Evolutionary conservation across 148 eudicot species (phyloP), one percentile per base, ranked within the genome.

Genomic region (Amaranthus cruentus): DNA sequence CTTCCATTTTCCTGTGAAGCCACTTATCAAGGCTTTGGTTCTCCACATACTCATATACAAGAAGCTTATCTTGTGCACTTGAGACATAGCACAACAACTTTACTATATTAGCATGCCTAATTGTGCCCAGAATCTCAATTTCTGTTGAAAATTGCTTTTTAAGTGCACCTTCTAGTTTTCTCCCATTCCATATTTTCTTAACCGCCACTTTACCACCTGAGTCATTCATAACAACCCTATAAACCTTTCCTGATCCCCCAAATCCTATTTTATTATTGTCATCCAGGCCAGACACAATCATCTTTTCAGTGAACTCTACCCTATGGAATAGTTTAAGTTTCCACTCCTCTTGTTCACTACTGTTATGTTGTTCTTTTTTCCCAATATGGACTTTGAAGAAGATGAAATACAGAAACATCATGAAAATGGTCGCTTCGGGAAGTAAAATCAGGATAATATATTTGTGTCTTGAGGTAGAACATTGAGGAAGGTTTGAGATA

Each of bases 231-330:
- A 79, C 71, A 54, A 87, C 75, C 47, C 73, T 76, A 43, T 87
- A 89, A 6, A 89, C 88, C 66, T 84, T 83, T 58, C 90, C 90
- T 10, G 86, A 89, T 52, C 90, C 93, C 9, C 93, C 93, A 47
- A 83, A 81, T 62, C 90, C 93, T 11, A 89, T 84, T 61, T 87
- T 15, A 70, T 86, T 85, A 43, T 66, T 70, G 2, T 90, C 96
- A 0, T 72, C 75, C 78, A 90, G 76, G 65, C 83, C 76, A 0
- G 82, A 60, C 50, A 88, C 47, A 62, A 90, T 77, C 46, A 75
- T 78, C 11, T 70, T 84, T 73, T 80, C 84, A 9, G 86, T 86
- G 75, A 90, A 88, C 47, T 82, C 81, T 15, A 85, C 58, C 71
- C 62, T 85, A 10, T 85, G 89, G 62, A 90, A 90, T 12, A 92